Base-by-base conservation (phyloP, 306 rosid genomes). In the Argentina anserina region DNA sequence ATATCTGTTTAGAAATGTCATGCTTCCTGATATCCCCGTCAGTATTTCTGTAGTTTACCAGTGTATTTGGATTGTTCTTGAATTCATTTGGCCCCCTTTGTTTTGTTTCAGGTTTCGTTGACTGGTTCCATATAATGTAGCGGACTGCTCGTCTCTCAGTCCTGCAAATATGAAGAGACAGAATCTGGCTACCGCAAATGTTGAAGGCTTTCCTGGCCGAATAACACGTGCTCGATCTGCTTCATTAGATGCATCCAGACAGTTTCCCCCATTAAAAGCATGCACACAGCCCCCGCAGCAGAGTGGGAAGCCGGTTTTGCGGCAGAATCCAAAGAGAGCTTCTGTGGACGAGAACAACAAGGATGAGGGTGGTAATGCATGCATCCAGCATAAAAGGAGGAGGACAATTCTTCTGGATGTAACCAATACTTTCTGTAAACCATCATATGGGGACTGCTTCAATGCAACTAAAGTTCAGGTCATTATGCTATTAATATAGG, bases 221-320 rank as follows among this genome's bases (percentile, higher is more conserved):
- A 49, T 89, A 74, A 94, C 98, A 37, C 92, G 95, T 67, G 85
- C 92, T 75, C 86, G 81, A 73, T 90, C 91, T 50, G 90, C 96
- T 70, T 85, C 95, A 46, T 74, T 82, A 34, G 64, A 65, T 29
- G 76, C 83, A 50, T 77, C 90, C 59, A 84, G 81, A 63, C 90
- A 84, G 72, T 67, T 85, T 46, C 86, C 86, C 70, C 90, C 87
- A 58, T 18, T 80, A 71, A 87, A 84, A 73, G 82, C 31, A 50
- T 52, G 75, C 65, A 25, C 81, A 62, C 81, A 81, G 45, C 60
- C 71, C 60, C 21, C 81, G 52, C 81, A 78, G 28, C 76, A 64
- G 72, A 81, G 36, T 63, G 86, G 80, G 77, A 85, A 77, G 84
- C 88, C 39, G 65, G 75, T 70, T 76, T 46, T 68, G n/a, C 76